Evolutionary conservation across 148 eudicot species (phyloP), one percentile per base, ranked within the genome.

Genomic region (Chenopodium album): DNA sequence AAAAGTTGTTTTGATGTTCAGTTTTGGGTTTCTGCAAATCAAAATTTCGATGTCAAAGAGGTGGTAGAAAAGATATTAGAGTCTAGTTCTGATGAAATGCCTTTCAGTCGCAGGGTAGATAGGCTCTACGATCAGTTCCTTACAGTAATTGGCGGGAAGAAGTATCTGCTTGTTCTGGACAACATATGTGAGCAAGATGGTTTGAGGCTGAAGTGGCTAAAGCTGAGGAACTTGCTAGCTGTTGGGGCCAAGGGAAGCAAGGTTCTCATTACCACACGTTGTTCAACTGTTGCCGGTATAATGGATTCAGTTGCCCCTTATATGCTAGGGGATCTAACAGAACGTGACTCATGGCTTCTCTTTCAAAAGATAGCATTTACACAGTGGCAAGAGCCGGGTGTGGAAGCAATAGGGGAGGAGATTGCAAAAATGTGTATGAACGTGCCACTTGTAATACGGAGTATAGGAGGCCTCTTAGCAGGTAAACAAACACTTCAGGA

Each of bases 11-110:
- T 65, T 23, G 29, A 65, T 10, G 29, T n/a, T 9, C 68, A 11
- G 68, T 31, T 81, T 11, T 81, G 83, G 83, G 83, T 62, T 48
- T 47, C 29, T 22, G 26, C 48, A 64, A 22, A 72, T 48, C 60
- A 64, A 63, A 14, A 92, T 76, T 85, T 87, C 8, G 86, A 86
- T 66, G 67, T 79, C 12, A 7, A 63, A 29, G 9, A 63, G 11
- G 80, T 23, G 17, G 9, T 23, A 3, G 34, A 75, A 7, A 37
- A 0, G 44, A 37, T 37, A 37, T 6, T 12, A 50, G 54, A 3
- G 12, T 2, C 54, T 50, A 11, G 54, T 11, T 50, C 54, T 50
- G 12, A 50, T 2, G 54, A 13, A 50, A 47, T 32, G 11, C 44
- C 44, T 37, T 37, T 37, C 44, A 37, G 44, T 37, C 44, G 44